Evolutionary conservation across 116 monocot genomes (phyloP), one percentile per base, ranked within the genome.

Genomic region (Phalaenopsis hybrid): DNA sequence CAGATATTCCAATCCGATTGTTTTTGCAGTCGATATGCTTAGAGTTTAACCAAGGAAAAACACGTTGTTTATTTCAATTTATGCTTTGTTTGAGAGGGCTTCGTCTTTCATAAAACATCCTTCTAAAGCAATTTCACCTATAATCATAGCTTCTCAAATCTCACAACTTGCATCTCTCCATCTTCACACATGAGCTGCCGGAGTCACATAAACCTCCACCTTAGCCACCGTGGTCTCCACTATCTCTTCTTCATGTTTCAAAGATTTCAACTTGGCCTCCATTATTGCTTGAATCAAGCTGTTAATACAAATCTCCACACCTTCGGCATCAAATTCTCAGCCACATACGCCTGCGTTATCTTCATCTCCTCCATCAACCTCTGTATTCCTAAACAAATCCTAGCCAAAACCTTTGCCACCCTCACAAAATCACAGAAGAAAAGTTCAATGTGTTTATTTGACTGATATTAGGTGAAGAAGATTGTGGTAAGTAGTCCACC

Each of bases 301-400:
- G 8, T 23, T 18, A 15, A 88, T 51, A 57, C 79, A 77, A 21
- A 75, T 12, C 20, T 34, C 69, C 43, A 73, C 23, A 10, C 79
- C 81, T 86, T 87, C 3, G 77, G 79, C 87, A 92, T 89, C 84
- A 92, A 81, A 74, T 34, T 81, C 80, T 89, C 89, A 0, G 92
- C 92, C 23, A 88, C 88, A 51, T 89, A 88, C 0, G 89, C 89
- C 5, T 87, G 87, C 6, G 87, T 86, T 12, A 89, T 86, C 5
- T 81, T 50, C 25, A 34, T 48, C 52, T 82, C 82, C 57, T 31
- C 57, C 65, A 88, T 20, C 73, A 88, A 43, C 41, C 33, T 16
- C 43, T 52, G 11, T 2, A 92, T 73, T 0, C 75, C 79, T 13
- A 89, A 70, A 37, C 87, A 92, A 80, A 89, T 92, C 45, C 44